Evolutionary conservation across 2,329 filamentous ascomycete species (phyloP), one percentile per base, ranked within the genome.

Genomic region (Cladosporium austrohemisphaericum): DNA sequence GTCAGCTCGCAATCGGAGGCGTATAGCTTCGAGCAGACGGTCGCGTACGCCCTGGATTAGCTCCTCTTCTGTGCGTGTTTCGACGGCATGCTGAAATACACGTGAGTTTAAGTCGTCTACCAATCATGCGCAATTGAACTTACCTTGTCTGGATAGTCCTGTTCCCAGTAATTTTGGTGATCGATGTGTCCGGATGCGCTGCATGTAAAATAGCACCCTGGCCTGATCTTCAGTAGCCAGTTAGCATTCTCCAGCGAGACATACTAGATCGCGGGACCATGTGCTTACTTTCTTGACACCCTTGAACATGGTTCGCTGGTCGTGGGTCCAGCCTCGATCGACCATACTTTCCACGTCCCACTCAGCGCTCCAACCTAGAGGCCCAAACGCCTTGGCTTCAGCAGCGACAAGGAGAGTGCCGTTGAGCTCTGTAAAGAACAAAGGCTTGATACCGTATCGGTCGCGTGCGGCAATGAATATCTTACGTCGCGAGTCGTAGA

Each of bases 391-490:
- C 56, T 79, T 80, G 49, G 71, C 69, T 56, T 80, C 77, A 1
- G 75, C 66, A 10, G 75, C 73, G 0, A 78, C 57, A 10, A 78
- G 60, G 5, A 79, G 41, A 44, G 63, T 60, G 7, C 62, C 65
- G 8, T 55, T 41, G 1, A 67, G 52, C 3, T 69, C 47, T 0
- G 74, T 77, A 61, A 71, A 79, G 38, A 76, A 73, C 14, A 79
- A 65, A 3, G 76, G 76, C 57, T 80, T 79, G 55, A 79, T 75
- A 3, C 76, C 77, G 57, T 72, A 79, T 1, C 76, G 68, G 56
- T 80, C 77, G 14, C 76, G 63, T 1, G 65, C 76, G 0, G 71
- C 74, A 32, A 79, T 60, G 31, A 77, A 64, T 0, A 65, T 52
- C 43, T 68, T 59, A 2, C 60, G 55, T n/a, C 65, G 62, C 5